Base-by-base conservation (phyloP, 176 grass and related monocot species). In the Typha latifolia region DNA sequence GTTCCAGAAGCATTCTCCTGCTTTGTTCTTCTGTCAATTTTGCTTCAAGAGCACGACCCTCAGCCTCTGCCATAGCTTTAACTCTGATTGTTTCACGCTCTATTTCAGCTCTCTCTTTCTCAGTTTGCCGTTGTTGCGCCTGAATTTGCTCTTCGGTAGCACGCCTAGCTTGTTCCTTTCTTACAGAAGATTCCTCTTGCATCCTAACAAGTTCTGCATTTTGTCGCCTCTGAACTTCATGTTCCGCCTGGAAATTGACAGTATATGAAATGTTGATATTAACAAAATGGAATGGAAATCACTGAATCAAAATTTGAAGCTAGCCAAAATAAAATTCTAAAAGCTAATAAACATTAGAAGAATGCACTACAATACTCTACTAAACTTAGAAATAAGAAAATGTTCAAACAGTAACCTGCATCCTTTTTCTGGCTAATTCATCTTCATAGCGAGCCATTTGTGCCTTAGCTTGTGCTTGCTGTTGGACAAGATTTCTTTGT, bases 161-260 rank as follows among this genome's bases (percentile, higher is more conserved):
- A 72, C 68, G 68, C 24, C 89, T 81, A 14, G 71, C 83, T 73
- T 90, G 73, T 80, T 93, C 89, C 79, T 75, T 93, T 68, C 84
- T 84, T 2, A 81, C 0, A 22, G 83, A 53, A 12, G 81, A 84
- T 22, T 82, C 79, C 77, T 99, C 86, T 82, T 99, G 89, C 89
- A 99, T 99, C 68, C 66, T 90, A 52, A 99, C 89, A 64, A 93
- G 86, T 72, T 99, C 94, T 67, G 78, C 78, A 51, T 99, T 87
- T 16, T 81, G 86, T 66, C 18, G 65, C 47, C 86, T 93, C 48
- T 90, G 85, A 59, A 47, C 77, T 65, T 87, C 94, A 68, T 80
- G 83, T 14, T 93, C 89, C 48, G 57, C 66, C 94, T 99, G 84
- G 49, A 86, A 78, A 55, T 69, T 43, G 63, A 15, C 48, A 72